These are phyloP conservation scores for Suhomyces anneliseae DNA, from an alignment of 1,139 yeast genomes.

Conservation along the genomic window DNA sequence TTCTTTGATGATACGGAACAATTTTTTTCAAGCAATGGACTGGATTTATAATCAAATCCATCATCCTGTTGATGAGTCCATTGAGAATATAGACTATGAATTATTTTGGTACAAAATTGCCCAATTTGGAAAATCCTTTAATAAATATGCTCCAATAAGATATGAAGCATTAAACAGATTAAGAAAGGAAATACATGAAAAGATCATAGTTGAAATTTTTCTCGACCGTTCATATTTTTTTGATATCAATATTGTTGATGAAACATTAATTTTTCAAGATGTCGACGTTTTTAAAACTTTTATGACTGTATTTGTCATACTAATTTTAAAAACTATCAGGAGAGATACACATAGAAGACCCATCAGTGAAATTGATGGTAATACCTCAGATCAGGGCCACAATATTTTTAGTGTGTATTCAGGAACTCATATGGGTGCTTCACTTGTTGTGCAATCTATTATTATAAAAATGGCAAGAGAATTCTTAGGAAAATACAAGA, in stretches of 20 bases:
- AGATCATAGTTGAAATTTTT: slow-evolving; percentile 14
- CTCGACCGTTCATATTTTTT: slow-evolving; percentile 1
- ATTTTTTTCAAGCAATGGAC: slow-evolving; percentile 1
- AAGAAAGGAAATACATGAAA: slow-evolving; percentile 10
- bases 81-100: slow-evolving; percentile 17
- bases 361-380: background rate
- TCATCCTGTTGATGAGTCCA: background rate
- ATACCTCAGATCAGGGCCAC: slow-evolving; percentile 18
- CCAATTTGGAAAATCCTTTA: slow-evolving; percentile 24
- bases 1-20: slow-evolving; percentile 1
- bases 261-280: slow-evolving; percentile 2
- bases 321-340: background rate
- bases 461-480: slow-evolving; percentile 22
- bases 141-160: slow-evolving; percentile 17
- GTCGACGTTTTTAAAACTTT: slow-evolving; percentile 1
- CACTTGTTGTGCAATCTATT: slow-evolving; percentile 22
- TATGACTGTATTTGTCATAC: slow-evolving; percentile 9
- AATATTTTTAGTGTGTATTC: slow-evolving; percentile 29
- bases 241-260: background rate
- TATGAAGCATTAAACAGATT: slow-evolving; percentile 12
- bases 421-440: slow-evolving; percentile 26
- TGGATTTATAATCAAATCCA: slow-evolving; percentile 1
- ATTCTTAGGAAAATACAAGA: slow-evolving; percentile 12
- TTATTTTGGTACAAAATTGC: slow-evolving; percentile 27
- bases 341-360: background rate